These are phyloP conservation scores for Symbiotaphrina buchneri DNA, from an alignment of 495 filamentous ascomycete species.

Conservation along the genomic window DNA sequence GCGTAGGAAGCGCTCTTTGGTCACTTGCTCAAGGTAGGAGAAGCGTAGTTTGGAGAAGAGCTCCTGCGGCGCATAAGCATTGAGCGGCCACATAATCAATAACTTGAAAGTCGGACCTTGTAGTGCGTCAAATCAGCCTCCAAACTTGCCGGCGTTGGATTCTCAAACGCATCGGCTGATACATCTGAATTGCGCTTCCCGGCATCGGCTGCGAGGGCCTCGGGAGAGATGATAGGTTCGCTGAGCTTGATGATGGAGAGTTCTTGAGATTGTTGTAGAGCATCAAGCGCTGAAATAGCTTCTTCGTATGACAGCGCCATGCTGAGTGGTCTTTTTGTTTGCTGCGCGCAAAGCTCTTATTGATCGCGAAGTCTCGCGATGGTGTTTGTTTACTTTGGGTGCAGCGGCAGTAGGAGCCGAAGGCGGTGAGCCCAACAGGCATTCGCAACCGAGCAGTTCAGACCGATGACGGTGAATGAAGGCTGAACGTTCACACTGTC, in stretches of 20 bases:
- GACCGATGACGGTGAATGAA: too few relatives aligned
- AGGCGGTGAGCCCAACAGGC: too few relatives aligned
- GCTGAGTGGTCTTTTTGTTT: too few relatives aligned
- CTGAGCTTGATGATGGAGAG: constrained; percentile 55
- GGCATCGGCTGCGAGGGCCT: constrained; percentile 19
- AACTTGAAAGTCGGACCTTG: constrained; percentile 21
- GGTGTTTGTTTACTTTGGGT: too few relatives aligned
- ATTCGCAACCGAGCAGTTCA: too few relatives aligned
- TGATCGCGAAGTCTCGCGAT: too few relatives aligned
- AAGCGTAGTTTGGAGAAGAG: constrained; percentile 92
- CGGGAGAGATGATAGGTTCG: constrained; percentile 38
- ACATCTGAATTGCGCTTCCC: constrained; percentile 41
- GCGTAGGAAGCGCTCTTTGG: constrained; percentile 60
- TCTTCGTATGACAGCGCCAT: too few relatives aligned
- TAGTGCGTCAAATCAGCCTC: constrained; percentile 80
- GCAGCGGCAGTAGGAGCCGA: too few relatives aligned
- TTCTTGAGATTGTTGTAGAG: constrained; percentile 23
- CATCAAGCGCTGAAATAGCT: constrained; percentile 15
- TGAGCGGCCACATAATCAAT: background rate
- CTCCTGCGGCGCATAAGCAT: constrained; percentile 23
- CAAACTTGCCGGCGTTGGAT: constrained; percentile 49
- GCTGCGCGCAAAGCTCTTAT: too few relatives aligned
- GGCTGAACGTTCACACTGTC: too few relatives aligned
- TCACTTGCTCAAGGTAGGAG: constrained; percentile 69
- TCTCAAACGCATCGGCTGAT: constrained; percentile 37